Percentiles rank a stretch among this genome's conserved stretches.
Conservation (phyloP, 2,329 filamentous ascomycete species). For the Dactylonectria macrodidyma region DNA sequence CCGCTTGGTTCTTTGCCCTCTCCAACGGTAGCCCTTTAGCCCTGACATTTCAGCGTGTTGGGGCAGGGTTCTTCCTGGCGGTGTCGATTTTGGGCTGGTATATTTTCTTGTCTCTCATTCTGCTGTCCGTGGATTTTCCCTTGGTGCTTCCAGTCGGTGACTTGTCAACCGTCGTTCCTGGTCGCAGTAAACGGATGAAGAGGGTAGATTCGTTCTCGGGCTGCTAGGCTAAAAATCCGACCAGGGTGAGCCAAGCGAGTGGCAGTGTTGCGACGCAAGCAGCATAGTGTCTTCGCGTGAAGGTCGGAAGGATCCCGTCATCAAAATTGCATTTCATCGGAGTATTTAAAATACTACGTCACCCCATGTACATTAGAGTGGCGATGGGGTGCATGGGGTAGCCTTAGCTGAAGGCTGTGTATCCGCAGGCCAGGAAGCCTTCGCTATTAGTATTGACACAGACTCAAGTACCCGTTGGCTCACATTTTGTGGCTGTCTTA, state of each 20-base stretch:
- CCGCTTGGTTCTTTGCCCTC: not conserved
- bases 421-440: no score
- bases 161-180: not conserved
- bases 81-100: not conserved
- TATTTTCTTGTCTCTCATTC: not conserved
- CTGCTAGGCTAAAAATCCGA: not conserved
- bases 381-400: no score
- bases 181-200: not conserved
- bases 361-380: no score
- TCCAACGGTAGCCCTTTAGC: not conserved
- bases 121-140: not conserved
- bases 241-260: not conserved
- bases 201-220: not conserved
- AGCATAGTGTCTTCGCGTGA: no score
- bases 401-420: no score
- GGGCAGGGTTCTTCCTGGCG: not conserved
- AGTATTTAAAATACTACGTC: no score
- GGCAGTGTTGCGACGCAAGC: no score
- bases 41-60: not conserved
- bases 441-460: no score
- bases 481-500: no score
- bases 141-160: not conserved
- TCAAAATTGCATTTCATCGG: no score
- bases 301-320: no score
- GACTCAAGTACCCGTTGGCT: no score